Base-by-base conservation (phyloP, 139 green algal species). In the Penium margaritaceum region DNA sequence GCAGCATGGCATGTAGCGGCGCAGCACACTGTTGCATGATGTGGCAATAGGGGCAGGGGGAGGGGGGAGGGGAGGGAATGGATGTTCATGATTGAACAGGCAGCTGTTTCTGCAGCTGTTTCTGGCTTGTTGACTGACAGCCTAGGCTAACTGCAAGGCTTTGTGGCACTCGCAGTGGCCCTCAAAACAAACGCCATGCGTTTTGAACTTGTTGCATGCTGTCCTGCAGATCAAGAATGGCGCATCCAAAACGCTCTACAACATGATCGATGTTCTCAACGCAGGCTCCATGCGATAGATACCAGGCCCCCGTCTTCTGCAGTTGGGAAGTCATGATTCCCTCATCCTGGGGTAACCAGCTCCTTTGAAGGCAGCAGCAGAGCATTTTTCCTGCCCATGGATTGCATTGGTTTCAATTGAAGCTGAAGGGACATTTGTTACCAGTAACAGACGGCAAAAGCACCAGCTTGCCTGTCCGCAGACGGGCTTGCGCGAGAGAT, bases 251-350 rank as follows among this genome's bases (percentile, higher is more conserved):
- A 92, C 85, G 68, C 72, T 99, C 24, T 99, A 90, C 85, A 91
- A 95, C 89, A 99, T 99, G 95, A 83, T 98, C 29, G 95, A 99
- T 67, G 92, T 99, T 43, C 84, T 99, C 38, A 75, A 72, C 5
- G 90, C 84, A 3, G 95, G 95, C 9, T 85, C 80, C 15, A 99
- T 99, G 95, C 81, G 92, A n/a, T n/a, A n/a, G n/a, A n/a, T n/a
- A n/a, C n/a, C n/a, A n/a, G n/a, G n/a, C n/a, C n/a, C n/a, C n/a
- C n/a, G n/a, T n/a, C n/a, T n/a, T n/a, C n/a, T n/a, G n/a, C n/a
- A n/a, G n/a, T n/a, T n/a, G n/a, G n/a, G n/a, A n/a, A n/a, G n/a
- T n/a, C n/a, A n/a, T n/a, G n/a, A n/a, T n/a, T n/a, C n/a, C n/a
- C n/a, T n/a, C n/a, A n/a, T n/a, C n/a, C n/a, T n/a, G n/a, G n/a